phyloP scores from a whole-genome alignment of 176 grass and related monocot species.

The bread wheat (Triticum aestivum) region IWGSC_CS_RefSeq_v2.1 NC_057802.1:405151982-405152481 shows the following conservation, averaged over 20 bases:
- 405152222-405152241: slow-evolving; percentile 42
- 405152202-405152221: background rate
- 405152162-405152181: slow-evolving; percentile 37
- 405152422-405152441: slow-evolving; percentile 44
- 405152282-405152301: slow-evolving; percentile 77
- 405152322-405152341: slow-evolving; percentile 19
- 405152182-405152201: slow-evolving; percentile 30
- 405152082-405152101: background rate
- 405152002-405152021: slow-evolving; percentile 37
- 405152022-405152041: slow-evolving; percentile 31
- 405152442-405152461: slow-evolving; percentile 33
- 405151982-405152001: too few relatives aligned
- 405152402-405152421: slow-evolving; percentile 24
- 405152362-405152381: slow-evolving; percentile 96
- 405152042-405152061: slow-evolving; percentile 3
- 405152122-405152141: slow-evolving; percentile 35
- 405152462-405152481: slow-evolving; percentile 26
- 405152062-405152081: too few relatives aligned
- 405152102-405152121: slow-evolving; percentile 2
- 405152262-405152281: slow-evolving; percentile 71
- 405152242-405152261: slow-evolving; percentile 87
- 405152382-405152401: slow-evolving; percentile 83
- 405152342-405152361: slow-evolving; percentile 79
- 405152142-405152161: slow-evolving; percentile 53
- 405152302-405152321: slow-evolving; percentile 84